Evolutionary conservation across 805 yeast species (phyloP).

Genomic region (Candida dajiaensis): DNA sequence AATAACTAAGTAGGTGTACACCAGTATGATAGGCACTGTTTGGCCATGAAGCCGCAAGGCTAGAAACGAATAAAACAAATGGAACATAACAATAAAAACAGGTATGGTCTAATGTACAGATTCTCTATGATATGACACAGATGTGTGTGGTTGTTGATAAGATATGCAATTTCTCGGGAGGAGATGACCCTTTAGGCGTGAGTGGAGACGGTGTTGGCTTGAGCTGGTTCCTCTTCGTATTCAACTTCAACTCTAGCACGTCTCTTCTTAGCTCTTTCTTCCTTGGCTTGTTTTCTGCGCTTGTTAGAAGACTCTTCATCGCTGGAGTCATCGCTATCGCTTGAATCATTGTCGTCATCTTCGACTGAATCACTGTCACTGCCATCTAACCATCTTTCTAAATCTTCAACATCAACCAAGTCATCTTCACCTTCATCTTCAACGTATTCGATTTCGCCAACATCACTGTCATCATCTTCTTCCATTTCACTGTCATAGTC

Average conservation of each 20-base stretch:
- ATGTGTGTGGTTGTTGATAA: neutral
- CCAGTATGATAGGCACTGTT: neutral
- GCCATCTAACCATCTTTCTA: constrained; percentile 80
- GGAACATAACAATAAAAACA: neutral
- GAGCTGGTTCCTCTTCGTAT: constrained; percentile 65
- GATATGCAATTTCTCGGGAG: neutral
- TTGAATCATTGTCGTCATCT: constrained; percentile 28
- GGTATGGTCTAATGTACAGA: neutral
- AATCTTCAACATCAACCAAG: constrained; percentile 89
- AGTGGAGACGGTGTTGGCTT: constrained; percentile 14
- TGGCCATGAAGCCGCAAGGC: neutral
- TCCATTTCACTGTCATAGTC: constrained; percentile 44
- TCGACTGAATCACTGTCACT: constrained; percentile 34
- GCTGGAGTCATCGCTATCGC: constrained; percentile 33
- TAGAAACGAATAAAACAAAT: neutral
- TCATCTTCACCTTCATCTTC: constrained; percentile 88
- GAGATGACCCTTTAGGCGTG: neutral
- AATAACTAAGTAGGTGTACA: neutral
- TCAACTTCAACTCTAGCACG: constrained; percentile 78
- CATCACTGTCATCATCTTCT: constrained; percentile 48
- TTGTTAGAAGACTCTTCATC: constrained; percentile 30
- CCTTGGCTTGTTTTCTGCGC: constrained; percentile 31
- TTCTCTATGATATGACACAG: neutral
- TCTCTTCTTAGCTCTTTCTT: constrained; percentile 39
- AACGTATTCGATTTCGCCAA: constrained; percentile 82